Percentiles rank a stretch among this genome's conserved stretches.
Evolutionary conservation across 768 basidiomycete genomes (phyloP).

Genomic region (Suillus decipiens): DNA sequence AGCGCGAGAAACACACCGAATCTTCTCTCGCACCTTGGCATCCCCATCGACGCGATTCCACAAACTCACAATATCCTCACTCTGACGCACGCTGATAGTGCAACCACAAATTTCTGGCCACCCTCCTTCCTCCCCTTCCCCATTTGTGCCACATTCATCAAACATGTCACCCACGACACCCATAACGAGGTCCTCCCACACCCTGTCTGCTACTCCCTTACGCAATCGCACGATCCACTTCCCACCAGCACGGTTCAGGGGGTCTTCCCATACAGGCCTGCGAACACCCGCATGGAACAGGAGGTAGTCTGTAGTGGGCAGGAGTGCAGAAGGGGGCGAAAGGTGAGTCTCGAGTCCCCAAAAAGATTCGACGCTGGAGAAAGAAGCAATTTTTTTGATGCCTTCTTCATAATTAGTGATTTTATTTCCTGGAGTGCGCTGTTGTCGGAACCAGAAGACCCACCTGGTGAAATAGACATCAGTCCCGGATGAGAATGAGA

Average conservation of each 20-base stretch:
- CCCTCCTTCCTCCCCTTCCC: slow-evolving; percentile 36
- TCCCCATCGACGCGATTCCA: slow-evolving; percentile 90
- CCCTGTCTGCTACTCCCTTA: slow-evolving; percentile 86
- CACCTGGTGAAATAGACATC: slow-evolving; percentile 50
- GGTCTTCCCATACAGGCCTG: slow-evolving; percentile 96
- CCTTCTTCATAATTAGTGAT: slow-evolving; percentile 92
- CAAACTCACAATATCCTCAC: slow-evolving; percentile 90
- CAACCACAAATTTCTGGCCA: slow-evolving; percentile 92
- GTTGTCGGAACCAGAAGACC: slow-evolving; percentile 92
- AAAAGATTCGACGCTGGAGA: slow-evolving; percentile 95
- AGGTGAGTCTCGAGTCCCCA: slow-evolving; percentile 95
- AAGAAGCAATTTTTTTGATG: slow-evolving; percentile 89
- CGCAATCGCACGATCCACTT: slow-evolving; percentile 95
- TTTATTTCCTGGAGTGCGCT: slow-evolving; percentile 88
- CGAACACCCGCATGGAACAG: slow-evolving; percentile 86
- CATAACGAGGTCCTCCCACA: slow-evolving; percentile 90
- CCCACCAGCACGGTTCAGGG: slow-evolving; percentile 82
- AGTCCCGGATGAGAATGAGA: slow-evolving; percentile 15
- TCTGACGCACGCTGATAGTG: slow-evolving; percentile 90
- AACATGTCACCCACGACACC: slow-evolving; percentile 92
- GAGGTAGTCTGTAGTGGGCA: slow-evolving; percentile 92
- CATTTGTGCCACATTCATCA: slow-evolving; percentile 51
- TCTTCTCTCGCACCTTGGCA: slow-evolving; percentile 71
- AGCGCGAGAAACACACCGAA: slow-evolving; percentile 64
- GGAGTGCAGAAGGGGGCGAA: slow-evolving; percentile 77